phyloP scores from a whole-genome alignment of 306 rosid genomes.

The Fragaria nilgerrensis region DNA sequence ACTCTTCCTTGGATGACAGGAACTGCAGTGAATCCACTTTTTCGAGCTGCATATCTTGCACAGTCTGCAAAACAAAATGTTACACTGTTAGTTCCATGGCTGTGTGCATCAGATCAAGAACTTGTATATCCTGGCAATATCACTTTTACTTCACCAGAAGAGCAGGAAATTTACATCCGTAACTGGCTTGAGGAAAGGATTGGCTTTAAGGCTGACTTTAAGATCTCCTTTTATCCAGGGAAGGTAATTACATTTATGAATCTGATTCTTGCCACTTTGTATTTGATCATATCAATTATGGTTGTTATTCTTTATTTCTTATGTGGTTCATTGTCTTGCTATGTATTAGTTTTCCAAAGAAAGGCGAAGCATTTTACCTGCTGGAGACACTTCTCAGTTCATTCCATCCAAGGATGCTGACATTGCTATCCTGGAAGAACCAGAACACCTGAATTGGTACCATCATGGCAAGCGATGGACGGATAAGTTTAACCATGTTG shows the following conservation, averaged over 20 bases:
- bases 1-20: slow-evolving; percentile 99
- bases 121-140: slow-evolving; percentile 73
- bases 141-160: slow-evolving; percentile 86
- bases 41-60: slow-evolving; percentile 95
- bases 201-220: slow-evolving; percentile 89
- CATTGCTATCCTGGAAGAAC: slow-evolving; percentile 95
- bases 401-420: slow-evolving; percentile 88
- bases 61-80: slow-evolving; percentile 74
- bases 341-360: slow-evolving; percentile 63
- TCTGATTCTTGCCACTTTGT: slow-evolving; percentile 9
- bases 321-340: slow-evolving; percentile 31
- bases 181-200: slow-evolving; percentile 97
- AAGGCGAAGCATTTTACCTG: slow-evolving; percentile 90
- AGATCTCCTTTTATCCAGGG: slow-evolving; percentile 95
- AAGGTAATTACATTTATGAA: slow-evolving; percentile 52
- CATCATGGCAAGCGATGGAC: slow-evolving; percentile 98
- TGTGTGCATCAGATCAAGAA: slow-evolving; percentile 88
- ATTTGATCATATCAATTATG: slow-evolving; percentile 13
- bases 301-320: slow-evolving; percentile 1
- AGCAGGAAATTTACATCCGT: slow-evolving; percentile 86
- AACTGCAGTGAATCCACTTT: slow-evolving; percentile 93
- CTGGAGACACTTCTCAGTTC: slow-evolving; percentile 94
- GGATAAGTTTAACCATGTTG: slow-evolving; percentile 92
- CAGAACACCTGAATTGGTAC: slow-evolving; percentile 98
- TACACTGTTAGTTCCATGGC: slow-evolving; percentile 95